Conservation (phyloP, 352 stramenopile genomes). For the Elongisporangium anandrum region DNA sequence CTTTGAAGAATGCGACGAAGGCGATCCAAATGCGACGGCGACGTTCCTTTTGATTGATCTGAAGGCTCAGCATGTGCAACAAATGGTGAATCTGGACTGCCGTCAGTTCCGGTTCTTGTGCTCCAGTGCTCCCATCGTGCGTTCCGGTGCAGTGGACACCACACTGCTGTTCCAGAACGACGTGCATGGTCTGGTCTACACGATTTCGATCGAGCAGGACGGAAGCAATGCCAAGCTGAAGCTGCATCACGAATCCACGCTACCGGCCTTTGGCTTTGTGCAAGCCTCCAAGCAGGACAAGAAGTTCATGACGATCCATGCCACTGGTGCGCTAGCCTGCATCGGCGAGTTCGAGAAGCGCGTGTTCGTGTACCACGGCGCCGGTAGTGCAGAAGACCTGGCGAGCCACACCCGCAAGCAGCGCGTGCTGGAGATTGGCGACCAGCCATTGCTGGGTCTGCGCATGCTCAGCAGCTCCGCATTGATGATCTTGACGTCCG, state of each 20-base stretch:
- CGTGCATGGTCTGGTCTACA: conserved; percentile 72
- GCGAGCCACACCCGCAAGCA: conserved; percentile 52
- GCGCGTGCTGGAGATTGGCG: conserved; percentile 63
- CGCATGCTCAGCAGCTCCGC: conserved; percentile 33
- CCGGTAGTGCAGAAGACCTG: conserved; percentile 16
- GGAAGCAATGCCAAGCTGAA: conserved; percentile 10
- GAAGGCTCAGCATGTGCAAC: conserved; percentile 24
- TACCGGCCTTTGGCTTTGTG: conserved; percentile 80
- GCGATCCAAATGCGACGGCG: conserved; percentile 69
- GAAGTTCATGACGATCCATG: conserved; percentile 72
- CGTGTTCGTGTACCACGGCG: conserved; percentile 67
- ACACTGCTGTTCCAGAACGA: conserved; percentile 79
- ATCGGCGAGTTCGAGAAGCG: conserved; percentile 79
- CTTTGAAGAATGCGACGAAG: conserved; percentile 78
- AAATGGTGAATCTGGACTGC: conserved; percentile 64
- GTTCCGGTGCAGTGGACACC: conserved; percentile 1
- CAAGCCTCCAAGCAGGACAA: conserved; percentile 87
- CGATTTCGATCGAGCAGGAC: conserved; percentile 15
- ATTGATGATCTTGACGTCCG: conserved; percentile 52
- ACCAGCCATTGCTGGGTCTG: conserved; percentile 61
- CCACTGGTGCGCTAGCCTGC: conserved; percentile 44
- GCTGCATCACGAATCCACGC: conserved; percentile 44
- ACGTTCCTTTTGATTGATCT: conserved; percentile 45
- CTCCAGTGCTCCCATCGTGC: conserved; percentile 14
- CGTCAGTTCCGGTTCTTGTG: conserved; percentile 62